Base-by-base conservation (phyloP, 2,329 filamentous ascomycete genomes). In the Biscogniauxia sp. region DNA sequence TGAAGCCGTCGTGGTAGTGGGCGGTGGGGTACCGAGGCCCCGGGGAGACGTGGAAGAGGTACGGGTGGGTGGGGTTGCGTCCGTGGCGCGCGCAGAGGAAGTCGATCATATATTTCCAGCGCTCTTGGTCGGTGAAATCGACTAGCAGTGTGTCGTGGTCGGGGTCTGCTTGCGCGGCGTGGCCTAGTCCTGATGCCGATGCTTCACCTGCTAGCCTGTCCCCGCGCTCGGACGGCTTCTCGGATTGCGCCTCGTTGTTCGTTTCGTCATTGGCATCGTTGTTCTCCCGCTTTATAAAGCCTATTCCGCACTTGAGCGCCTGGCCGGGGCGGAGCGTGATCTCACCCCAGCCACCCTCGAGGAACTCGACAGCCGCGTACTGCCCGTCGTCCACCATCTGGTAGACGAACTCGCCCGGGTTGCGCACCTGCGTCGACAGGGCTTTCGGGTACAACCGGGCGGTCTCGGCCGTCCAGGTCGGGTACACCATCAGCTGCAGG, bases 1-100 rank as follows among this genome's bases (percentile, higher is more conserved):
- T 51, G 52, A 54, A 54, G 26, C 20, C 52, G 23, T 32, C 23
- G 52, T 54, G 52, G 52, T 54, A 54, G 52, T 54, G 52, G 52
- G 20, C 6, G 3, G 17, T 8, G 11, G 52, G 23, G 25, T 23
- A 15, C 17, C 52, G 52, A 15, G 52, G 52, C 17, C 52, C 52
- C 20, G 20, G 52, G 52, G 5, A 13, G 20, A 25, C 20, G 52
- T 54, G 52, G 52, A 17, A 54, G 20, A 54, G 52, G 52, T 54
- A 54, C 17, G 52, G 52, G 20, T 20, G 17, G 3, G 20, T 23
- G 52, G 23, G 25, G 23, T 1, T 15, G 9, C 25, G 20, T 2
- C 52, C 52, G 52, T 54, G 23, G 5, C 20, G 20, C 11, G n/a
- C 4, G 11, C 4, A 5, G 11, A 54, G 52, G 52, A 54, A 54